phyloP scores from a whole-genome alignment of 805 yeast genomes.

The Sugiyamaella lignohabitans region DNA sequence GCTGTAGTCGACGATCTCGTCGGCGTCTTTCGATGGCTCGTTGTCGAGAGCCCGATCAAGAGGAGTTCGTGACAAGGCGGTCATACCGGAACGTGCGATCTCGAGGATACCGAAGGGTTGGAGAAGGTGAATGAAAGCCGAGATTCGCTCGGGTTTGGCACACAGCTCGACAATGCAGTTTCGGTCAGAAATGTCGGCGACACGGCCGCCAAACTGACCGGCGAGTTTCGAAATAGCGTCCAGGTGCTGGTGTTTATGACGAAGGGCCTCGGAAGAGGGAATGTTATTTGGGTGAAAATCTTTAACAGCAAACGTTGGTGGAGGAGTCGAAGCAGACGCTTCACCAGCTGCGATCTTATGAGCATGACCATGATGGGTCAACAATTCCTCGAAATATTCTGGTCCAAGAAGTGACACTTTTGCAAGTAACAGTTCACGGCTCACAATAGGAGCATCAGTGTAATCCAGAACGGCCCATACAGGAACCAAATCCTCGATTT shows the following conservation, averaged over 20 bases:
- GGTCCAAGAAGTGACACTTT: conserved; percentile 92
- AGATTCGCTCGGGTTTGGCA: conserved; percentile 87
- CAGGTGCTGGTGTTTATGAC: conserved; percentile 88
- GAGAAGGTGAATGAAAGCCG: conserved; percentile 78
- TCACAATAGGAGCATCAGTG: conserved; percentile 80
- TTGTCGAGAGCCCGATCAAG: conserved; percentile 45
- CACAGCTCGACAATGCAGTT: conserved; percentile 90
- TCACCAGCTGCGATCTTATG: conserved; percentile 33
- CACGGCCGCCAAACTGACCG: conserved; percentile 83
- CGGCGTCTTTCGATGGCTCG: conserved; percentile 48
- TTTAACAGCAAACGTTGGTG: conserved; percentile 27
- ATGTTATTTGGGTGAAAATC: conserved; percentile 82
- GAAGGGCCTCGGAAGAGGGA: conserved; percentile 83
- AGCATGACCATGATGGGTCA: conserved; percentile 65
- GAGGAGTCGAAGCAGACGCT: conserved; percentile 28
- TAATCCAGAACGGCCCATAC: conserved; percentile 97
- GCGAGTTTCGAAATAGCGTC: conserved; percentile 76
- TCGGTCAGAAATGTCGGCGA: conserved; percentile 87
- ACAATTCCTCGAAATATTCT: conserved; percentile 93
- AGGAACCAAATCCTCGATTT: conserved; percentile 95
- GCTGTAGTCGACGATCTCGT: conserved; percentile 72
- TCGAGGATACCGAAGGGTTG: conserved; percentile 96
- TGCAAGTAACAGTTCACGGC: conserved; percentile 85
- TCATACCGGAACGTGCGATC: conserved; percentile 96
- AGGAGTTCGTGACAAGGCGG: conserved; percentile 97